Evolutionary conservation across 345 rosid species (phyloP), one percentile per base, ranked within the genome.

Genomic region (Kernera saxatilis): DNA sequence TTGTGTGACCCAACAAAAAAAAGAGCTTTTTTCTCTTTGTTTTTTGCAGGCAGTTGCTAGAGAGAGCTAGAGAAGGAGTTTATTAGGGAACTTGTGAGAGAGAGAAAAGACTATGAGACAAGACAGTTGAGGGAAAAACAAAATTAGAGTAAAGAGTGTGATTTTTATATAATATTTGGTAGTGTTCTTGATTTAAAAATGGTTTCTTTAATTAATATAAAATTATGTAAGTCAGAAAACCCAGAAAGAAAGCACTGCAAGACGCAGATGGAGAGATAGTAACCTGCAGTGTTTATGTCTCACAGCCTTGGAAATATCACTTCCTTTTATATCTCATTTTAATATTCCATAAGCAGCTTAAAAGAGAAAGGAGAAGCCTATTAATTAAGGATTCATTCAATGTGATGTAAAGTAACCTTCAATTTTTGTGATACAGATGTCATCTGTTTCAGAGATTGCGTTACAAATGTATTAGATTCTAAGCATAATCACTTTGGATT

Each of bases 41-140:
- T 82, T 37, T 69, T 76, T 79, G 50, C n/a, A 40, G n/a, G 50
- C 48, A 51, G 49, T 72, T 51, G 76, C 74, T 62, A 58, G 32
- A 70, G 50, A 30, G 53, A 57, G 44, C 19, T n/a, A 58, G 88
- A 82, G 89, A 85, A 80, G 83, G 37, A 35, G 67, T 56, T 66
- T 9, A 35, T 49, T 15, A 69, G 64, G 78, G 78, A 63, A 79
- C 82, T 84, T 75, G 78, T 77, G 76, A 82, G 78, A 79, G 10
- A 61, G 36, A 53, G n/a, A 73, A 80, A 80, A 77, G 81, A 69
- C 87, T 69, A 76, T 72, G 81, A 75, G 87, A 84, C 92, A 86
- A 86, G 86, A 88, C 88, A 82, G 80, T 76, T 72, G 74, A 23
- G 39, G 9, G 55, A 8, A 22, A 63, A 33, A 53, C 64, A 72